A percentile compares a stretch with the other conserved stretches of the same genome.
These are phyloP conservation scores for Olyra latifolia DNA, from an alignment of 176 grass and related monocot species.

Conservation along the genomic window DNA sequence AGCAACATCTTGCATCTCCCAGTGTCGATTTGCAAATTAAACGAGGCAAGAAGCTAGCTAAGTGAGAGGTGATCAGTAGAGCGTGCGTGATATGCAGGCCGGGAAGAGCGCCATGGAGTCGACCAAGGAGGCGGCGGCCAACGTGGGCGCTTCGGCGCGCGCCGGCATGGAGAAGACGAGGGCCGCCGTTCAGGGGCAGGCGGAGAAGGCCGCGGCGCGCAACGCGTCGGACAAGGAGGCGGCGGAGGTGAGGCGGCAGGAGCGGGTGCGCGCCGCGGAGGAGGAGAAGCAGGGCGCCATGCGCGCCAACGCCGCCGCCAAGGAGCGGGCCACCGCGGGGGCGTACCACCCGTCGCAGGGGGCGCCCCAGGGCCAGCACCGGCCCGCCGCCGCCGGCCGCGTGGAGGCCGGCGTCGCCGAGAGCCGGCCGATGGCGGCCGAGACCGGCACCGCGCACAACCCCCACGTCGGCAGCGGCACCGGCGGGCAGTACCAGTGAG, in stretches of 20 bases:
- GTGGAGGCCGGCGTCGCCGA: constrained; percentile 23
- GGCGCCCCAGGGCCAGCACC: not conserved
- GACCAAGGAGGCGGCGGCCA: constrained; percentile 49
- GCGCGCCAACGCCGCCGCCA: constrained; percentile 34
- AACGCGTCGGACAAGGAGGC: constrained; percentile 19
- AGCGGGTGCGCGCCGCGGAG: constrained; percentile 32
- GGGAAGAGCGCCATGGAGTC: constrained; percentile 42
- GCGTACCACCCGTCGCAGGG: constrained; percentile 37
- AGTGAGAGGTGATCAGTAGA: too few species aligned
- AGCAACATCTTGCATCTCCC: not conserved
- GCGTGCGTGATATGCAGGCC: too few species aligned
- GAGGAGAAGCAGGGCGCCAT: constrained; percentile 21
- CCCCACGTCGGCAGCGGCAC: constrained; percentile 38
- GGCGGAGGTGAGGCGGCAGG: constrained; percentile 8
- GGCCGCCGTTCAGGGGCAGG: constrained; percentile 32
- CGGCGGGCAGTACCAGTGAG: constrained; percentile 48
- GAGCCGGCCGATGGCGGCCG: constrained; percentile 20
- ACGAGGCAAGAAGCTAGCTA: not conserved
- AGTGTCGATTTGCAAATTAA: too few species aligned
- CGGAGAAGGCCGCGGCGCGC: constrained; percentile 38
- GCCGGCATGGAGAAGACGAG: constrained; percentile 46
- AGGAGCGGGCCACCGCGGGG: constrained; percentile 15
- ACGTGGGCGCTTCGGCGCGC: constrained; percentile 40
- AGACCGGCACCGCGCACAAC: constrained; percentile 49
- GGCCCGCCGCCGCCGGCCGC: constrained; percentile 2